Percentiles rank a stretch among this genome's conserved stretches.
Evolutionary conservation across 1,139 yeast genomes (phyloP).

Genomic region (Geotrichum aggregatum): DNA sequence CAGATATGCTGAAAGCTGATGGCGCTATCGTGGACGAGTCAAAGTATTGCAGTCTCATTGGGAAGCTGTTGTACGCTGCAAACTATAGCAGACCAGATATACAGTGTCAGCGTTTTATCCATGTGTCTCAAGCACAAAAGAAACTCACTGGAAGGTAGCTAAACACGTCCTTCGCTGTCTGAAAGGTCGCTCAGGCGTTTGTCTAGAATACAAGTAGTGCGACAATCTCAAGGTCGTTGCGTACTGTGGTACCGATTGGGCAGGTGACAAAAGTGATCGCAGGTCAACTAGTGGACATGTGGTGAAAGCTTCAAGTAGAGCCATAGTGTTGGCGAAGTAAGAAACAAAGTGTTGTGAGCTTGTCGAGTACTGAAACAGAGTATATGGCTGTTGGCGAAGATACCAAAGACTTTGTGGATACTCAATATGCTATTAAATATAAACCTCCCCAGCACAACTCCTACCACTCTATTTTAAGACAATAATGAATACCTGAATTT

Average conservation of each 20-base stretch:
- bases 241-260: conserved; percentile 23
- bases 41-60: conserved; percentile 23
- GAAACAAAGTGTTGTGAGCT: neutral
- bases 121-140: conserved; percentile 22
- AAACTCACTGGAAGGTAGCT: conserved; percentile 22
- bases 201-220: neutral
- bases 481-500: neutral
- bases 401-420: too few species aligned
- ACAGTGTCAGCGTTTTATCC: conserved; percentile 13
- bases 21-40: conserved; percentile 16
- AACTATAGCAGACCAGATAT: conserved; percentile 25
- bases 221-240: neutral
- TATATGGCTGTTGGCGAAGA: conserved; percentile 6
- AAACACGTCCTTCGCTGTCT: conserved; percentile 23
- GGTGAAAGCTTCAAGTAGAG: conserved; percentile 16
- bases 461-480: too few species aligned
- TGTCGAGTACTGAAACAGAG: conserved; percentile 8
- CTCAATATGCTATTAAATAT: too few species aligned
- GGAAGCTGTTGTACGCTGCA: conserved; percentile 23
- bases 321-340: conserved; percentile 19
- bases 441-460: too few species aligned
- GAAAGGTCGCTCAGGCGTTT: conserved; percentile 15
- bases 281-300: conserved; percentile 20
- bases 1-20: conserved; percentile 3
- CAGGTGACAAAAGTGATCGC: conserved; percentile 17